These are phyloP conservation scores for Colletotrichum eremochloae DNA, from an alignment of 2,329 filamentous ascomycete genomes.

Conservation along the genomic window DNA sequence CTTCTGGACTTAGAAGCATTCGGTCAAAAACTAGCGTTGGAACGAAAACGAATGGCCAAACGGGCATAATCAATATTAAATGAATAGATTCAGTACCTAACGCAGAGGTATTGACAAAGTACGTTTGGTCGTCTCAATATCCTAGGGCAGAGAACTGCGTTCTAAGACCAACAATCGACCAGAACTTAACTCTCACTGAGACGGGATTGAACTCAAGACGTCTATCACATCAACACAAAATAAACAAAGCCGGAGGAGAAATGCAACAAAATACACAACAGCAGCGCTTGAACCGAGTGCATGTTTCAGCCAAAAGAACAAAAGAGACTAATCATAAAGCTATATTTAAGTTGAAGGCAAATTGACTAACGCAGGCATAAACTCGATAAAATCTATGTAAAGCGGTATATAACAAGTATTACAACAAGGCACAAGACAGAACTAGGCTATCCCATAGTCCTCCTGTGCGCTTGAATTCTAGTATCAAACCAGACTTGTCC, in stretches of 20 bases:
- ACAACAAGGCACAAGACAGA: not conserved
- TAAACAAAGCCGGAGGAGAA: too few relatives aligned
- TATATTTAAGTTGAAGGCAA: not conserved
- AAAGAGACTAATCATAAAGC: not conserved
- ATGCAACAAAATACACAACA: too few relatives aligned
- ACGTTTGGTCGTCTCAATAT: not conserved
- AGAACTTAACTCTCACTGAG: not conserved
- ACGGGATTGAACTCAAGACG: not conserved
- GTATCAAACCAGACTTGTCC: not conserved
- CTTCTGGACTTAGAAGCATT: not conserved
- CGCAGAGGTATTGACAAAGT: not conserved
- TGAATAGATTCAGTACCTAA: not conserved
- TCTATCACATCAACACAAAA: not conserved
- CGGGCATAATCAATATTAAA: not conserved
- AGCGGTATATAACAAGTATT: not conserved
- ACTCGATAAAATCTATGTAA: not conserved
- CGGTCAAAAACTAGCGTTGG: not conserved
- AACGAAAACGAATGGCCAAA: not conserved
- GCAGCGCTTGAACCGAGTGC: not conserved
- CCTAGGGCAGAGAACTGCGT: not conserved
- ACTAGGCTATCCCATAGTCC: not conserved
- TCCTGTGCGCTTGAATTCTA: not conserved
- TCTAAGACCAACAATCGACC: not conserved
- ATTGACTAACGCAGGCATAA: not conserved
- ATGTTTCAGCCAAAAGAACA: not conserved